phyloP scores from a whole-genome alignment of 495 filamentous ascomycete species.

The Neurospora sp. region DNA sequence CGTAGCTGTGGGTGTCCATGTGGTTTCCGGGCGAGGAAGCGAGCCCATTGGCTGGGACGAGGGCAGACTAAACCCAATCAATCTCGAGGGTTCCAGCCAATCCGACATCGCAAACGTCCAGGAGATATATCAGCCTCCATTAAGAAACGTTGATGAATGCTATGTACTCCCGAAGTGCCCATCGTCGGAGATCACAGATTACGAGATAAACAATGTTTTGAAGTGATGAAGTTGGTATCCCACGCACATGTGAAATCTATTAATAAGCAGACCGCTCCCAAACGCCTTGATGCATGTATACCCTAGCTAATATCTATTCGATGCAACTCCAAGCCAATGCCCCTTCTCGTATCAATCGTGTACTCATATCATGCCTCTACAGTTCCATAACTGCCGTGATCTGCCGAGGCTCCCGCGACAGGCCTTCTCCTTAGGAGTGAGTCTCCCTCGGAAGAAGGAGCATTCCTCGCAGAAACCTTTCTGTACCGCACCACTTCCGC shows the following conservation, averaged over 20 bases:
- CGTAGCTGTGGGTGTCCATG: background rate
- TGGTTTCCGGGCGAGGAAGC: background rate
- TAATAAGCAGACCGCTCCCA: background rate
- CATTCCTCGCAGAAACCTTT: background rate
- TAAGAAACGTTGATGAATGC: background rate
- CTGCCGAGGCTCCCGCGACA: background rate
- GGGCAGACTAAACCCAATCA: background rate
- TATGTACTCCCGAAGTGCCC: background rate
- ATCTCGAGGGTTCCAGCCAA: background rate
- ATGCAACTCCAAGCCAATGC: background rate
- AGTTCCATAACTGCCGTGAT: background rate
- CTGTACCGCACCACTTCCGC: slow-evolving; percentile 34
- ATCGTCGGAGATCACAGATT: background rate
- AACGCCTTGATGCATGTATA: background rate
- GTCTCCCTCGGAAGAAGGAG: background rate
- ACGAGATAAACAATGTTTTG: background rate
- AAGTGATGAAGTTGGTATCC: background rate
- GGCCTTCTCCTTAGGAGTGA: background rate
- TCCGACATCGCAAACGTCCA: background rate
- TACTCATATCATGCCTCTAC: background rate
- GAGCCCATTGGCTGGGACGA: background rate
- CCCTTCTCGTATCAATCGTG: background rate
- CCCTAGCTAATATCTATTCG: background rate
- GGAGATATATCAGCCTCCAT: background rate
- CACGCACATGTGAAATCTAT: background rate